Conservation (phyloP, 306 rosid genomes). For the Ceratonia siliqua region DNA sequence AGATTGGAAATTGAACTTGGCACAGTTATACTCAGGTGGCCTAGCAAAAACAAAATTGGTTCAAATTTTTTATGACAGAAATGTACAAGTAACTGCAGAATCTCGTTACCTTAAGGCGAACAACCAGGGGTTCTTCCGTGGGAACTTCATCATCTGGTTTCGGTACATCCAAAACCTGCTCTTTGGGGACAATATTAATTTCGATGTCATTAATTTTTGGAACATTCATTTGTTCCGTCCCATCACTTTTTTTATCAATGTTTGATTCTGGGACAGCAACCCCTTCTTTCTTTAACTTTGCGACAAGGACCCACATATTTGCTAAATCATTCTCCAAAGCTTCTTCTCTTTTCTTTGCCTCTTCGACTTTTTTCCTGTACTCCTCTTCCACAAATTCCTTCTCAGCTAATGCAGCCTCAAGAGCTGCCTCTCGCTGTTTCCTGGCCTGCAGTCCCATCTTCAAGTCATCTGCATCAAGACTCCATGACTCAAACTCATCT, state of each 20-base stretch:
- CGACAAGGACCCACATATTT: slow-evolving; percentile 99
- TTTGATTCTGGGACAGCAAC: slow-evolving; percentile 66
- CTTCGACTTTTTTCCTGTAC: slow-evolving; percentile 78
- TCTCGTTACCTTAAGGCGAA: slow-evolving; percentile 80
- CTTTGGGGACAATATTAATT: slow-evolving; percentile 40
- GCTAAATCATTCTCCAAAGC: slow-evolving; percentile 98
- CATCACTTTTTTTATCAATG: slow-evolving; percentile 56
- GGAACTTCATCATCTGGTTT: slow-evolving; percentile 60
- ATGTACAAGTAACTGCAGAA: background rate
- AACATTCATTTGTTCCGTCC: slow-evolving; percentile 44
- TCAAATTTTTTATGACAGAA: slow-evolving; percentile 10
- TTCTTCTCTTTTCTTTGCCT: slow-evolving; percentile 89
- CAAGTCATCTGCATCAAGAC: slow-evolving; percentile 74
- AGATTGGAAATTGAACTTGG: background rate
- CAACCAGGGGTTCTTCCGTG: slow-evolving; percentile 80
- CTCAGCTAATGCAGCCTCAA: slow-evolving; percentile 91
- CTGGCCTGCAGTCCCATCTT: slow-evolving; percentile 91
- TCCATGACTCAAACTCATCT: slow-evolving; percentile 83
- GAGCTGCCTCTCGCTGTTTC: slow-evolving; percentile 91
- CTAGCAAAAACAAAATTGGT: background rate
- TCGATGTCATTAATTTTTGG: slow-evolving; percentile 44
- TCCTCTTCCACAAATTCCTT: slow-evolving; percentile 87
- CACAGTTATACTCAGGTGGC: background rate
- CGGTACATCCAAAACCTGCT: slow-evolving; percentile 51
- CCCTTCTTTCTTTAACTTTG: slow-evolving; percentile 90